Evolutionary conservation across 2,329 filamentous ascomycete species (phyloP), one percentile per base, ranked within the genome.

Genomic region (Clarireedia paspali): DNA sequence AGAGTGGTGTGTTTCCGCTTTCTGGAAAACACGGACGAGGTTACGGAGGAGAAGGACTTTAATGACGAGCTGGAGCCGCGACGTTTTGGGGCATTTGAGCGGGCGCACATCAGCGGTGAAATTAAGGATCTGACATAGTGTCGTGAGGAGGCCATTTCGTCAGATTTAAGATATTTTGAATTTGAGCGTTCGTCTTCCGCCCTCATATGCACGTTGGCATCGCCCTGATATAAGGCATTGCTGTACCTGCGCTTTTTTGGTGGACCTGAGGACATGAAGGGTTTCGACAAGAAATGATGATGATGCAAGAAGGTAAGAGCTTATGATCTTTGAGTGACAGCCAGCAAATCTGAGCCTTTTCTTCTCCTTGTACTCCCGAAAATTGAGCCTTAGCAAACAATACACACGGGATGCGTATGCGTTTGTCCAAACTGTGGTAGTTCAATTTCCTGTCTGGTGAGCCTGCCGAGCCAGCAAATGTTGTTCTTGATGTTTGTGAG

Each of bases 291-390:
- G 36, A 34, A 48, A 15, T 44, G 52, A 49, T 44, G 46, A 49
- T 42, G 45, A 36, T 42, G 36, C 26, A 14, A 48, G n/a, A 48
- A 46, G 9, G n/a, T 40, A 53, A 53, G 26, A 34, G 38, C 50
- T 12, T 53, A 36, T 4, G 40, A 53, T 45, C 38, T n/a, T 34
- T 52, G 50, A 24, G 36, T 30, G 6, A 53, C 20, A 17, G 23
- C 38, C 26, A 46, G 39, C 38, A 53, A 45, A 5, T 53, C 5
- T 36, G 50, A 53, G 24, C 36, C 39, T 36, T 53, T 46, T 53
- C 50, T 45, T 46, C 50, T 51, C 44, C 49, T 47, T 49, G 27
- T 38, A 36, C 27, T 36, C 47, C 47, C 38, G 10, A 34, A 2
- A 34, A 14, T 34, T 1, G 9, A 12, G 30, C 10, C 30, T 34